A percentile compares a stretch with the other conserved stretches of the same genome.
phyloP scores from a whole-genome alignment of 106 monocot genomes.

The Amphibolis antarctica region DNA sequence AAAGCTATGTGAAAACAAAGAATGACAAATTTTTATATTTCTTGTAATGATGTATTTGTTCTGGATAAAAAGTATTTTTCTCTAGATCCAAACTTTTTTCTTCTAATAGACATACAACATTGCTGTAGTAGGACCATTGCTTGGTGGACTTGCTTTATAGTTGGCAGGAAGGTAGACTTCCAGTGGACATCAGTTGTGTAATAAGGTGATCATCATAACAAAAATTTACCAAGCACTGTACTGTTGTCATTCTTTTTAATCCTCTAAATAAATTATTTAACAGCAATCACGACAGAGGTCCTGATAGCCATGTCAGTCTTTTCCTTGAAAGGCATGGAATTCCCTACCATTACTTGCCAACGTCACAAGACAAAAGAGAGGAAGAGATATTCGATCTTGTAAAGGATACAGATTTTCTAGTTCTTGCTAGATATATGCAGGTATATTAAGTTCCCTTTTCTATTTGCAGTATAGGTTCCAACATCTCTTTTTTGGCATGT shows the following conservation, averaged over 20 bases:
- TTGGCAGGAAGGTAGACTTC: slow-evolving; percentile 91
- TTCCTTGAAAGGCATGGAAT: slow-evolving; percentile 86
- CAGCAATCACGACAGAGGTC: slow-evolving; percentile 82
- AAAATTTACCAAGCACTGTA: not conserved
- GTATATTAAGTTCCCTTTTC: slow-evolving; percentile 14
- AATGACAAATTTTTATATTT: too few relatives aligned
- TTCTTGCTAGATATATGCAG: slow-evolving; percentile 99
- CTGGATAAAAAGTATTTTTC: not conserved
- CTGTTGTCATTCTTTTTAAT: not conserved
- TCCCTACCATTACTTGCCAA: slow-evolving; percentile 75
- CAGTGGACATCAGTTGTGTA: slow-evolving; percentile 77
- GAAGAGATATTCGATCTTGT: slow-evolving; percentile 73
- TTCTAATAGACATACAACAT: not conserved
- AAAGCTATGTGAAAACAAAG: too few relatives aligned
- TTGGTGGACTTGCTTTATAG: slow-evolving; percentile 72
- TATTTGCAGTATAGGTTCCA: not conserved
- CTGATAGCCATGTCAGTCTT: slow-evolving; percentile 65
- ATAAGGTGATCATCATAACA: slow-evolving; percentile 56
- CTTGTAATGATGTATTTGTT: not conserved
- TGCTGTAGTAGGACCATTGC: slow-evolving; percentile 66
- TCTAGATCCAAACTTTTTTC: not conserved
- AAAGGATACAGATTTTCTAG: slow-evolving; percentile 73
- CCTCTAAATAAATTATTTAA: slow-evolving; percentile 4
- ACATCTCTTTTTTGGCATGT: too few relatives aligned
- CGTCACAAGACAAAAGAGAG: slow-evolving; percentile 52